Conservation (phyloP, 768 basidiomycete species). For the Lentinula edodes region DNA sequence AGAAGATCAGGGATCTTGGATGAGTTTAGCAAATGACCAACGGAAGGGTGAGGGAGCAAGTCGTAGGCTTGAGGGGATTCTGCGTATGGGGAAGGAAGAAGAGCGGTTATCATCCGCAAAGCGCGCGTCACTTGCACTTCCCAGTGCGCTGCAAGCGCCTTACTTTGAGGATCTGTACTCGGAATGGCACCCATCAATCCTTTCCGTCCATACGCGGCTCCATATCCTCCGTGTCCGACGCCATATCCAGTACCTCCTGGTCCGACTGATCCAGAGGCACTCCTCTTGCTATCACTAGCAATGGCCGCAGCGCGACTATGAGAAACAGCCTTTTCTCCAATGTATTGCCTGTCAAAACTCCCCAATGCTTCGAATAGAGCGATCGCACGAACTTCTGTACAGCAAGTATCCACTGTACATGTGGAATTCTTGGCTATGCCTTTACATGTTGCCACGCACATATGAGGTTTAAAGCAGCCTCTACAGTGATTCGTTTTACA, state of each 20-base stretch:
- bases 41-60: conserved; percentile 42
- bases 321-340: conserved; percentile 34
- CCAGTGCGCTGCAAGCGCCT: conserved; percentile 25
- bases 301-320: conserved; percentile 29
- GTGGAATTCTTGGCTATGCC: conserved; percentile 24
- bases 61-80: conserved; percentile 40
- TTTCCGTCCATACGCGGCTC: background rate
- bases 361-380: conserved; percentile 46
- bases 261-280: conserved; percentile 28
- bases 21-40: conserved; percentile 33
- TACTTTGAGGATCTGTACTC: background rate
- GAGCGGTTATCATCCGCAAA: conserved; percentile 30
- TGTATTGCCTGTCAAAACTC: conserved; percentile 41
- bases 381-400: conserved; percentile 41
- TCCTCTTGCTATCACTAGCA: conserved; percentile 20
- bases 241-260: conserved; percentile 51
- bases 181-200: background rate
- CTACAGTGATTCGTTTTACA: conserved; percentile 44
- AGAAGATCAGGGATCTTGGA: conserved; percentile 44
- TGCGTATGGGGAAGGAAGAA: conserved; percentile 41
- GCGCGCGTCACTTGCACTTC: conserved; percentile 35
- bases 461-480: conserved; percentile 37
- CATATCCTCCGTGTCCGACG: background rate
- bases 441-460: conserved; percentile 36
- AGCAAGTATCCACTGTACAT: conserved; percentile 37